Conservation (phyloP, 1,284 basidiomycete species). For the Malassezia yamatoensis region DNA sequence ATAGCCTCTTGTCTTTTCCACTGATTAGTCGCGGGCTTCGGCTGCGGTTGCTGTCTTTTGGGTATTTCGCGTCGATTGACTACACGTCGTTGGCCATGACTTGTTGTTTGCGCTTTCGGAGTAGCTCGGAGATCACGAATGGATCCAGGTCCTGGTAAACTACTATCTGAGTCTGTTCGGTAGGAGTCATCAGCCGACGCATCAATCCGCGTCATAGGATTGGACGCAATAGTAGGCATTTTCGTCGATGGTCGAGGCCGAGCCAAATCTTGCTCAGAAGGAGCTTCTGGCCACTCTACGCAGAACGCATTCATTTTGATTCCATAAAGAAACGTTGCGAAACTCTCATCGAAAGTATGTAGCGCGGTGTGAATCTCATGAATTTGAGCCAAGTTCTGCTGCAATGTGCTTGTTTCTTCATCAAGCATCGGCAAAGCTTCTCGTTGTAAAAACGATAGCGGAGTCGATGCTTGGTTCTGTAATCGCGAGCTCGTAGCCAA, state of each 20-base stretch:
- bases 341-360: constrained; percentile 79
- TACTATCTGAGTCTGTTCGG: constrained; percentile 35
- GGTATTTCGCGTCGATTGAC: no score
- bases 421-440: constrained; percentile 72
- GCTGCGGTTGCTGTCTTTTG: background rate
- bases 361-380: constrained; percentile 64
- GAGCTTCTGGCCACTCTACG: constrained; percentile 70
- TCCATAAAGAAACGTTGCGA: constrained; percentile 78
- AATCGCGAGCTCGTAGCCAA: constrained; percentile 59
- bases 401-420: constrained; percentile 72
- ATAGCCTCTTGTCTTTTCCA: background rate
- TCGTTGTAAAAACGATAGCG: constrained; percentile 67
- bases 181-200: constrained; percentile 36
- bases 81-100: no score
- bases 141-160: background rate
- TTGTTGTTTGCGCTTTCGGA: no score
- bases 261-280: background rate
- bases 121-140: no score
- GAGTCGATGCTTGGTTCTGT: constrained; percentile 62
- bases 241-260: background rate
- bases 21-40: background rate
- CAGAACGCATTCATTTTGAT: constrained; percentile 91
- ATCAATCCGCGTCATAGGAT: background rate
- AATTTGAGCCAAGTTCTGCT: constrained; percentile 64
- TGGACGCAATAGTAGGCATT: background rate